Evolutionary conservation across 2,329 filamentous ascomycete species (phyloP), one percentile per base, ranked within the genome.

Genomic region (Penicillium aurantiogriseum): DNA sequence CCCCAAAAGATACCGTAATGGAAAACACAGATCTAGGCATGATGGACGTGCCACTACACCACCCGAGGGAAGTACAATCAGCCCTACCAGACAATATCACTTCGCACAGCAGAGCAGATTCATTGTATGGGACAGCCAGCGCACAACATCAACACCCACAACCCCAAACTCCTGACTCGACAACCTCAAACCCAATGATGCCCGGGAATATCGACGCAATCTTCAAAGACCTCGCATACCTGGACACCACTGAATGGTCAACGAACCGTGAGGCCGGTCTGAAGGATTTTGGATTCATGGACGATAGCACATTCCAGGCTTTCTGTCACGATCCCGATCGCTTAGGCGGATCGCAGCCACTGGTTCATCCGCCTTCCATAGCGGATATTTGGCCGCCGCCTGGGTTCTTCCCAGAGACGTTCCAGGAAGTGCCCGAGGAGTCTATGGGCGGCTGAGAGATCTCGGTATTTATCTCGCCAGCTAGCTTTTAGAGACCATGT

Each of bases 321-420:
- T 78, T 78, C 54, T 78, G 76, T 31, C 75, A 78, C 60, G 76
- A 78, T 54, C 76, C 76, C 4, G 75, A 78, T 58, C 73, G 76
- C 31, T 59, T 77, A n/a, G 69, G 64, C 2, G 69, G 69, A 45
- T 69, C 73, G 9, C 69, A 74, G 36, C 69, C 73, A 19, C 51
- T 76, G 25, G 67, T 76, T 7, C 69, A 74, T 57, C 74, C 75
- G 1, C 67, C 73, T 25, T 75, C 72, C 4, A 76, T 76, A 46
- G 74, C 71, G 5, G 74, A 77, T 65, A 76, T 77, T 8, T 77
- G 75, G 75, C 75, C 75, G 15, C 75, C 74, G 1, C 75, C 74
- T 3, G 74, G 75, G 0, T 77, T 77, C 47, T 76, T 77, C 51
- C 74, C 75, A 3, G 72, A 76, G 56, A 73, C 71, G 0, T 77